Evolutionary conservation across 2,329 filamentous ascomycete species (phyloP).

Genomic region (Dothideomycetes sp.): DNA sequence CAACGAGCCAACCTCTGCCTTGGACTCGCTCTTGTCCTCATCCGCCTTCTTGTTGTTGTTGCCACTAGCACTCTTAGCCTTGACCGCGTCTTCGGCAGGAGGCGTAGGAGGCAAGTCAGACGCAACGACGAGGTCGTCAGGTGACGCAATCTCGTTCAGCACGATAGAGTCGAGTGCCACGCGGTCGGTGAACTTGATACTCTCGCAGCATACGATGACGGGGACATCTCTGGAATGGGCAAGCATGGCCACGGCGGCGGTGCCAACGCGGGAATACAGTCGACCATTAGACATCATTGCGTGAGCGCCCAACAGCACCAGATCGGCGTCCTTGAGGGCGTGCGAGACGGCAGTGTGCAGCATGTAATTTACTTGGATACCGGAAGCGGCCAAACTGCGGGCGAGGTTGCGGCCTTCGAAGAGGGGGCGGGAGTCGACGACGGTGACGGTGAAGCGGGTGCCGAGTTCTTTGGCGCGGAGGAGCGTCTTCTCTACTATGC

Average conservation of each 20-base stretch:
- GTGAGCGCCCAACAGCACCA: slow-evolving; percentile 77
- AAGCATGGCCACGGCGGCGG: slow-evolving; percentile 74
- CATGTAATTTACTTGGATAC: slow-evolving; percentile 69
- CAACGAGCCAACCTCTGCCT: slow-evolving; percentile 24
- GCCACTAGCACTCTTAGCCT: slow-evolving; percentile 5
- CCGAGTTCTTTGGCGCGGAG: slow-evolving; percentile 59
- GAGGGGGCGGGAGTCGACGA: slow-evolving; percentile 66
- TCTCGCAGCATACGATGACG: slow-evolving; percentile 85
- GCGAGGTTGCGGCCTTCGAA: slow-evolving; percentile 64
- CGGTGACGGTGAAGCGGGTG: slow-evolving; percentile 69
- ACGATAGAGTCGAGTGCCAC: slow-evolving; percentile 88
- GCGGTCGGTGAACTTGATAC: slow-evolving; percentile 85
- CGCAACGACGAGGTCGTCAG: slow-evolving; percentile 48
- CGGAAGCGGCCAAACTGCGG: slow-evolving; percentile 55
- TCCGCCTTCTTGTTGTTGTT: slow-evolving; percentile 6
- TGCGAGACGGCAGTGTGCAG: slow-evolving; percentile 68
- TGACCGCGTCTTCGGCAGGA: background rate
- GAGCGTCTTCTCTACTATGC: slow-evolving; percentile 74
- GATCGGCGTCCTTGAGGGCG: slow-evolving; percentile 58
- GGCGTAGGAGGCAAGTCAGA: background rate
- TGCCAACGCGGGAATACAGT: slow-evolving; percentile 79
- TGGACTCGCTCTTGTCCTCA: slow-evolving; percentile 18
- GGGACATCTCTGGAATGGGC: slow-evolving; percentile 66
- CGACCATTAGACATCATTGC: slow-evolving; percentile 93
- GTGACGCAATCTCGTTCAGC: slow-evolving; percentile 79